Base-by-base conservation (phyloP, 2,329 filamentous ascomycete genomes). In the Fusarium ramigenum region DNA sequence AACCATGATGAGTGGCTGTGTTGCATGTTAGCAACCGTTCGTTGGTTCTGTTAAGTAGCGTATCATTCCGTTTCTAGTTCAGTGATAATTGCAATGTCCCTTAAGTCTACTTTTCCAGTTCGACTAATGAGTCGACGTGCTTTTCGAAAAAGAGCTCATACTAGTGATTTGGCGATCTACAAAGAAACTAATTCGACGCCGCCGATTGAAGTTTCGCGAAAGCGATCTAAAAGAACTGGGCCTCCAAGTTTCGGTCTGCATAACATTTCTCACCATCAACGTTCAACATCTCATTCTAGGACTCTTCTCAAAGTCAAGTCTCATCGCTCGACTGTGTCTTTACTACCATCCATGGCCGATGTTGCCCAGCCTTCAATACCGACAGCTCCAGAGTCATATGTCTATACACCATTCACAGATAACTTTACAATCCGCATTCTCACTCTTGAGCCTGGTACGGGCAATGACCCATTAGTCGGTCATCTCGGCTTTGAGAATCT, bases 361-460 rank as follows among this genome's bases (percentile, higher is more conserved):
- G 64, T 42, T 39, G 32, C 46, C 39, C 47, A 37, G 42, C 46
- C 25, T 37, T 53, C 50, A 53, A 49, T 63, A 49, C 15, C 30
- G 34, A 28, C 52, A 40, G 44, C 42, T 18, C 25, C 32, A 11
- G 63, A 40, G 30, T 18, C 34, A 32, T 80, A 76, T 57, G 28
- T 60, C 44, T 81, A 81, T 40, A 52, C 61, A 32, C 65, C 70
- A 6, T 75, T 81, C 21, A 25, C 44, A 7, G 47, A 75, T 44
- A 60, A 44, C 23, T 71, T 66, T 36, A 74, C 72, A 10, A 76
- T 82, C 37, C 80, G 80, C n/a, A 79, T 82, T 64, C 71, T 82
- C 36, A 80, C 77, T 12, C 74, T 82, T n/a, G 64, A 76, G 39
- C 78, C 80, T 4, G 79, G 79, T 10, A 66, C 63, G 7, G 77